Conservation (phyloP, 441 rosid genomes). For the Raphanus hybrid region DNA sequence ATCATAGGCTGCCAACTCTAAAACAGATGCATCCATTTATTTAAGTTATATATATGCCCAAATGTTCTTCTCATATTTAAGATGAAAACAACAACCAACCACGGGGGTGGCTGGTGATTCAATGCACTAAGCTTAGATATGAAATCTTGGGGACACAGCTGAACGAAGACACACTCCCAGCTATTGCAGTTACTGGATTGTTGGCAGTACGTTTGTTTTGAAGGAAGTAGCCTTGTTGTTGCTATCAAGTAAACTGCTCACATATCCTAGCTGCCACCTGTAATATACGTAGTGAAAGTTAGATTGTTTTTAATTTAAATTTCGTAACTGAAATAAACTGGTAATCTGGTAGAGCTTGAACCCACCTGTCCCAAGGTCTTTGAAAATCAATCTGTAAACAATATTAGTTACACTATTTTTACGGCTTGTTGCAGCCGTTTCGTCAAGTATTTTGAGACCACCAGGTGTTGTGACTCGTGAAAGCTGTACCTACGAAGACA, state of each 20-base stretch:
- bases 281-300: background rate
- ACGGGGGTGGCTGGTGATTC: background rate
- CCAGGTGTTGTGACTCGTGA: background rate
- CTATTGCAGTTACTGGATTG: background rate
- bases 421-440: background rate
- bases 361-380: background rate
- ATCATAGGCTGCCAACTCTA: background rate
- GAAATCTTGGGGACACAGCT: background rate
- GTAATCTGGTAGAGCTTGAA: background rate
- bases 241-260: background rate
- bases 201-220: background rate
- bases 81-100: background rate
- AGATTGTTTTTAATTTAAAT: background rate
- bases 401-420: background rate
- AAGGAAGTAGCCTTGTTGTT: background rate
- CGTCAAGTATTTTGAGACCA: background rate
- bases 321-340: background rate
- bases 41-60: background rate
- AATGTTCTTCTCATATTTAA: background rate
- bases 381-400: background rate
- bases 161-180: background rate
- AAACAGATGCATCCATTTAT: background rate
- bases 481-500: background rate
- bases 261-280: background rate
- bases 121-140: background rate